A percentile compares a stretch with the other conserved stretches of the same genome.
Evolutionary conservation across 768 basidiomycete genomes (phyloP).

Genomic region (Crucibulum laeve): DNA sequence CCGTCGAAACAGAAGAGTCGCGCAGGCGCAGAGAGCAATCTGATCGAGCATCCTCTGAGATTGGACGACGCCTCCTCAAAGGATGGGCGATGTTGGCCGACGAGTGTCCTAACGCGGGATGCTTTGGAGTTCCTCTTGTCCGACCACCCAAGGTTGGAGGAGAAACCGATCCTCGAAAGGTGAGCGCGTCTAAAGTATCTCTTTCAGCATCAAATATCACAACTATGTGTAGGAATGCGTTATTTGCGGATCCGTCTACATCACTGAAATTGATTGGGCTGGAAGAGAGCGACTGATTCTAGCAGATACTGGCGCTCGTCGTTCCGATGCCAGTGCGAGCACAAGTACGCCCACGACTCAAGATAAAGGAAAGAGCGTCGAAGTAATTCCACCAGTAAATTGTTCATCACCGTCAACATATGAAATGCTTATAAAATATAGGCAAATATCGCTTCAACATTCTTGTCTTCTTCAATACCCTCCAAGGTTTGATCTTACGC

Average conservation of each 20-base stretch:
- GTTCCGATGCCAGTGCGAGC: neutral
- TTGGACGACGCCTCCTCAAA: constrained; percentile 71
- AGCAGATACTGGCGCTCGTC: constrained; percentile 3
- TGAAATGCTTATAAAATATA: neutral
- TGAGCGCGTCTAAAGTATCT: constrained; percentile 20
- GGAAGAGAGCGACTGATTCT: constrained; percentile 44
- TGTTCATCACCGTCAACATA: neutral
- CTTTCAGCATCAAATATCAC: constrained; percentile 1
- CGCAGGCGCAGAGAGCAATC: constrained; percentile 74
- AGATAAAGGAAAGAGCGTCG: neutral
- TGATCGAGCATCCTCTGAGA: constrained; percentile 73
- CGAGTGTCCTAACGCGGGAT: constrained; percentile 66
- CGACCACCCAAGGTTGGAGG: constrained; percentile 63
- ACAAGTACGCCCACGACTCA: neutral
- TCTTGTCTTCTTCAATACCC: no score
- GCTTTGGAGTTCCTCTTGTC: constrained; percentile 83
- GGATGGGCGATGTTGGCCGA: constrained; percentile 92
- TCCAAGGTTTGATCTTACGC: no score
- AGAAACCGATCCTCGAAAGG: constrained; percentile 65
- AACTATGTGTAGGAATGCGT: constrained; percentile 65
- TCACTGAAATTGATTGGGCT: constrained; percentile 45
- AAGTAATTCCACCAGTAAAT: neutral
- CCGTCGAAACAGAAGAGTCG: constrained; percentile 63
- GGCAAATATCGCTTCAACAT: no score
- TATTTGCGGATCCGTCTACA: constrained; percentile 59